Percentiles rank a stretch among this genome's conserved stretches.
Evolutionary conservation across 2,329 filamentous ascomycete genomes (phyloP).

Genomic region (Verticillium albo-atrum): DNA sequence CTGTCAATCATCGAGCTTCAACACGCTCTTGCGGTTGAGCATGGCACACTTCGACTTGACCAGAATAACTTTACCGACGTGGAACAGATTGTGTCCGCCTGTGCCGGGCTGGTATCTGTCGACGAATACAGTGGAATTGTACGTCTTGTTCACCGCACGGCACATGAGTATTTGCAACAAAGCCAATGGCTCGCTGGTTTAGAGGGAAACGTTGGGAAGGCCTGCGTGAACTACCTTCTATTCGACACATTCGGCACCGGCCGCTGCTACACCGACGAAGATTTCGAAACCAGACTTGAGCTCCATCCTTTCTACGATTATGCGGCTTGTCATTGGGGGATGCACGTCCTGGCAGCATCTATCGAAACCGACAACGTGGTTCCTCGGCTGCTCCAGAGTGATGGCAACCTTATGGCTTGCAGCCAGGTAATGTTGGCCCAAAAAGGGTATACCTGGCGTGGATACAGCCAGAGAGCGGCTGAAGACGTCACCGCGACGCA

Average conservation of each 20-base stretch:
- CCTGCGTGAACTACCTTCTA: slow-evolving; percentile 31
- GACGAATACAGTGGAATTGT: slow-evolving; percentile 32
- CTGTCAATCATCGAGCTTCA: slow-evolving; percentile 30
- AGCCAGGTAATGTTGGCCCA: too few relatives aligned
- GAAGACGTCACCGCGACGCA: too few relatives aligned
- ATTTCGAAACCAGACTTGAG: too few relatives aligned
- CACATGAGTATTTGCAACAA: slow-evolving; percentile 37
- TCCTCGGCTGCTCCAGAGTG: too few relatives aligned
- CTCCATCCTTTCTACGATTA: too few relatives aligned
- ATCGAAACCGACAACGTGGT: too few relatives aligned
- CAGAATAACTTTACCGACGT: slow-evolving; percentile 26
- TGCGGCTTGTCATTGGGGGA: too few relatives aligned
- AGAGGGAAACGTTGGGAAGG: slow-evolving; percentile 18
- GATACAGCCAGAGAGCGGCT: too few relatives aligned
- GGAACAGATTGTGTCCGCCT: slow-evolving; percentile 29
- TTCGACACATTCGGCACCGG: slow-evolving; percentile 26
- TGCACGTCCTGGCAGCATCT: too few relatives aligned
- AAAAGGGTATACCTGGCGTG: too few relatives aligned
- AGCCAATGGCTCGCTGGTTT: slow-evolving; percentile 28
- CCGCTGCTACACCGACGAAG: too few relatives aligned
- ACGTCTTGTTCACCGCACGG: slow-evolving; percentile 39
- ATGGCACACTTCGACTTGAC: slow-evolving; percentile 20
- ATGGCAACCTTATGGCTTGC: too few relatives aligned
- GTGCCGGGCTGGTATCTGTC: slow-evolving; percentile 35
- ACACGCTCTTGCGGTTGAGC: slow-evolving; percentile 35